Conservation (phyloP, 75 land plant genomes). For the Chamaecyparis obtusa region DNA sequence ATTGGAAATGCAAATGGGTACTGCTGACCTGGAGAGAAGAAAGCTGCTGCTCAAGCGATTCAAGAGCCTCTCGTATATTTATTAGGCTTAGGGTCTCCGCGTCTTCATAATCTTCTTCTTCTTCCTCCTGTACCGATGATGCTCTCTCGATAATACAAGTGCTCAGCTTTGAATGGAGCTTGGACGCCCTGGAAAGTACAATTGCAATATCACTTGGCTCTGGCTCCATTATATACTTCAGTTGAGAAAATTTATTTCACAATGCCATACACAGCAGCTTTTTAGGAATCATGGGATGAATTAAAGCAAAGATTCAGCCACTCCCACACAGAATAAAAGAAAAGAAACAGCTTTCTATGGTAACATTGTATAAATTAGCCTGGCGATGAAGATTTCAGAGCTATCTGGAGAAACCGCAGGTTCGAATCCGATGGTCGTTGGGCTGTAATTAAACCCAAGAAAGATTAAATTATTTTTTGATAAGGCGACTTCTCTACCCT, state of each 20-base stretch:
- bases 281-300: neutral
- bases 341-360: neutral
- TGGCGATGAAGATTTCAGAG: too few relatives aligned
- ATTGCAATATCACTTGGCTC: conserved; percentile 76
- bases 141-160: conserved; percentile 49
- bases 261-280: neutral
- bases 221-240: conserved; percentile 21
- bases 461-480: too few relatives aligned
- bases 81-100: conserved; percentile 37
- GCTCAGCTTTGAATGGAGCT: conserved; percentile 74
- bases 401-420: too few relatives aligned
- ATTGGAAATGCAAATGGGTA: neutral
- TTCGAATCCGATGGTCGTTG: too few relatives aligned
- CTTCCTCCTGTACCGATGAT: conserved; percentile 8
- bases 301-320: neutral
- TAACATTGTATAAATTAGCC: too few relatives aligned
- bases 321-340: neutral
- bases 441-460: too few relatives aligned
- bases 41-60: conserved; percentile 54
- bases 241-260: neutral
- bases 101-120: conserved; percentile 18
- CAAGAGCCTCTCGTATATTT: conserved; percentile 51
- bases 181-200: conserved; percentile 67
- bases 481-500: too few relatives aligned
- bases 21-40: conserved; percentile 46